Evolutionary conservation across 2,329 filamentous ascomycete species (phyloP), one percentile per base, ranked within the genome.

Genomic region (Helotiales sp.): DNA sequence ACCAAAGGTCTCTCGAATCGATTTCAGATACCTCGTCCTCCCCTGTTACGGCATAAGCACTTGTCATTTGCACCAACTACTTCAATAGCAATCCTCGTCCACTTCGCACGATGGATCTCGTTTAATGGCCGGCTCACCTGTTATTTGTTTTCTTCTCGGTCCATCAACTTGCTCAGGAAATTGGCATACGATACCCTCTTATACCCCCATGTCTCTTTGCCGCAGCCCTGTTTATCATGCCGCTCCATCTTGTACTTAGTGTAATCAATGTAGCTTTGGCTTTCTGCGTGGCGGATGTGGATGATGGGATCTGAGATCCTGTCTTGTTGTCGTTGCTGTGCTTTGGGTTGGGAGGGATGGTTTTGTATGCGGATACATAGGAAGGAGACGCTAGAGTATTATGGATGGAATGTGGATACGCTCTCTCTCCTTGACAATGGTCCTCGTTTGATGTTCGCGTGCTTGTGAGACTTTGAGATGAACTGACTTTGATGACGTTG

Each of bases 1-100:
- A 24, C 17, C 3, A 31, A 33, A 74, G 72, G 36, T 73, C 74
- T 67, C 70, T 74, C 51, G 70, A 72, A 61, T 71, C 72, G 24
- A 71, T 74, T 58, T 69, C 69, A 30, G 61, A 72, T 53, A 63
- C 63, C 29, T 46, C 62, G 38, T 46, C 59, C 5, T 52, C 59
- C n/a, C 13, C 34, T 15, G 31, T 53, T 19, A 49, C 33, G 27
- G 44, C 47, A 1, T 61, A 55, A 36, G 30, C 31, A 33, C n/a
- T 36, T 29, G n/a, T 24, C 25, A 22, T 15, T 19, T n/a, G 15
- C 24, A 24, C 42, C 34, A 17, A 15, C 46, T 42, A 19, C 9
- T 19, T 40, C 49, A 22, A 51, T 36, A 5, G 4, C 19, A 40
- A 31, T 12, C 42, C 58, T 54, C 30, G 47, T 48, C 36, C 27